Evolutionary conservation across 1,284 basidiomycete genomes (phyloP).

Genomic region (Pseudozyma sp.): DNA sequence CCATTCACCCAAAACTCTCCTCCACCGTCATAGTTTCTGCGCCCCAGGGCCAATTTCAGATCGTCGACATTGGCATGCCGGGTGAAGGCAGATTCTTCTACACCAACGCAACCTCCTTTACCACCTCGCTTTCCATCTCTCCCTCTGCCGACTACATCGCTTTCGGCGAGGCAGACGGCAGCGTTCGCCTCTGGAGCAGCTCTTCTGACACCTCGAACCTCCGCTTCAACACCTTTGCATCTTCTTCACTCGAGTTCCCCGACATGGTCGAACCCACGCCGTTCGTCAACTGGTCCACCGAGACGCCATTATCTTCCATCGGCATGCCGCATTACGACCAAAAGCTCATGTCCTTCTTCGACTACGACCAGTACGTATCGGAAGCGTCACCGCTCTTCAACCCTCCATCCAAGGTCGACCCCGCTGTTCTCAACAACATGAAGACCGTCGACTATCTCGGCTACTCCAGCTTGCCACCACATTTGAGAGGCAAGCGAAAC

Average conservation of each 20-base stretch:
- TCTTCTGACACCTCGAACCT: slow-evolving; percentile 71
- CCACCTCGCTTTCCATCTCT: slow-evolving; percentile 85
- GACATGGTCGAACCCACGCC: slow-evolving; percentile 79
- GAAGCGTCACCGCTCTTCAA: slow-evolving; percentile 72
- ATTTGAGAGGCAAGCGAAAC: slow-evolving; percentile 84
- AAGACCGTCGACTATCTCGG: slow-evolving; percentile 88
- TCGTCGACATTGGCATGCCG: slow-evolving; percentile 83
- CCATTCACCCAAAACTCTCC: slow-evolving; percentile 81
- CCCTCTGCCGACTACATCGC: slow-evolving; percentile 89
- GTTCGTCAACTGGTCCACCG: slow-evolving; percentile 80
- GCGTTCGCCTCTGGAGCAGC: slow-evolving; percentile 84
- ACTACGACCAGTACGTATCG: slow-evolving; percentile 55
- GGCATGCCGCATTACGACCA: slow-evolving; percentile 88
- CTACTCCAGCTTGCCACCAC: slow-evolving; percentile 85
- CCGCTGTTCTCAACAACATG: slow-evolving; percentile 80
- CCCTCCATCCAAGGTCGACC: slow-evolving; percentile 81
- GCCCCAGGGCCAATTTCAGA: slow-evolving; percentile 86
- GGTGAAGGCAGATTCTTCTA: slow-evolving; percentile 79
- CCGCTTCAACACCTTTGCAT: slow-evolving; percentile 86
- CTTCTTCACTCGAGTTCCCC: slow-evolving; percentile 84
- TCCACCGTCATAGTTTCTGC: slow-evolving; percentile 85
- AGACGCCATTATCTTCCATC: slow-evolving; percentile 88
- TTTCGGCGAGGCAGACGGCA: slow-evolving; percentile 89
- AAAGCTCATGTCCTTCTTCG: slow-evolving; percentile 82
- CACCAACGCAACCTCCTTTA: slow-evolving; percentile 75